These are phyloP conservation scores for Ceratobasidium sp. DNA, from an alignment of 1,284 basidiomycete species.

Conservation along the genomic window DNA sequence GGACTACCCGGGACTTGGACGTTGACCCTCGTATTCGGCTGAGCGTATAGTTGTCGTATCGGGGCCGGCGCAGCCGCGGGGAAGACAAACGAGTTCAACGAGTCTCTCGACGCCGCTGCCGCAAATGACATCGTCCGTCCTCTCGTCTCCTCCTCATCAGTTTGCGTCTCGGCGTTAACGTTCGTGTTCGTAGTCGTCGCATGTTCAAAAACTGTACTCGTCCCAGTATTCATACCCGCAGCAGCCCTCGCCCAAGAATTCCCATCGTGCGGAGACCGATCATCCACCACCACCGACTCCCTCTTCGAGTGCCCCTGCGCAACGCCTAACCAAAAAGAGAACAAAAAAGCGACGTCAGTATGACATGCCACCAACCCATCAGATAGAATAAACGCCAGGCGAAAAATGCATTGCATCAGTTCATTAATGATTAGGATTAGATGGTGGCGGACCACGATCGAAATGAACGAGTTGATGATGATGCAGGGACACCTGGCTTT, in stretches of 20 bases:
- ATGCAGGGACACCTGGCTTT: not conserved
- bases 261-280: conserved; percentile 29
- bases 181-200: too few relatives aligned
- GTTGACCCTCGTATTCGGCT: not conserved
- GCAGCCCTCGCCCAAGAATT: not conserved
- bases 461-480: not conserved
- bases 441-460: not conserved
- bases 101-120: not conserved
- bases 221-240: not conserved
- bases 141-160: too few relatives aligned
- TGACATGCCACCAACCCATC: too few relatives aligned
- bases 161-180: conserved; percentile 13
- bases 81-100: conserved; percentile 20
- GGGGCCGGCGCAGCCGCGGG: not conserved
- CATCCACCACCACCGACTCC: conserved; percentile 9
- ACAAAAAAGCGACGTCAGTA: too few relatives aligned
- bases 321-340: too few relatives aligned
- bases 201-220: too few relatives aligned
- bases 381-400: not conserved
- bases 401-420: not conserved
- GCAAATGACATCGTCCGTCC: not conserved
- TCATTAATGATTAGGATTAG: not conserved
- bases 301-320: not conserved
- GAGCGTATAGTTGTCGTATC: not conserved
- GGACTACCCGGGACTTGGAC: not conserved